A percentile compares a stretch with the other conserved stretches of the same genome.
Conservation (phyloP, 2,329 filamentous ascomycete species). For the Leptographium wingfieldii region DNA sequence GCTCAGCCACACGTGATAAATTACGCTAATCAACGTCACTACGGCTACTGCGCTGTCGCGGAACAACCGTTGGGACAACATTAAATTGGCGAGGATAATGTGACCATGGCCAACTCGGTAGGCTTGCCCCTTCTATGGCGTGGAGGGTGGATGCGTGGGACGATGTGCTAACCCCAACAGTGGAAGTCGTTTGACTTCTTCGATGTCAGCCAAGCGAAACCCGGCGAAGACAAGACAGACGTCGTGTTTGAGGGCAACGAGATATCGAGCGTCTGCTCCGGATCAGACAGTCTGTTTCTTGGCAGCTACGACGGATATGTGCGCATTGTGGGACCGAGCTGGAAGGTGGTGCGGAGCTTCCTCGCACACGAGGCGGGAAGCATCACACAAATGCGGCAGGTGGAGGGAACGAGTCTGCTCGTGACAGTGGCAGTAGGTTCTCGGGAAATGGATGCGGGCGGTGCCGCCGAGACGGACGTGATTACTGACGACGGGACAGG, state of each 20-base stretch:
- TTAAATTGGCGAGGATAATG: constrained; percentile 10
- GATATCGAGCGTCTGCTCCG: constrained; percentile 72
- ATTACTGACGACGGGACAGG: constrained; percentile 33
- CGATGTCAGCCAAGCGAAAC: constrained; percentile 75
- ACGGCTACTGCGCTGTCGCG: not conserved
- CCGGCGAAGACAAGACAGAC: constrained; percentile 66
- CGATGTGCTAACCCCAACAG: constrained; percentile 30
- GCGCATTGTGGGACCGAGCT: constrained; percentile 73
- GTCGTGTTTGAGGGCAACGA: constrained; percentile 72
- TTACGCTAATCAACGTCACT: not conserved
- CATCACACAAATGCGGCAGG: constrained; percentile 85
- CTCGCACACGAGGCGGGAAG: constrained; percentile 68
- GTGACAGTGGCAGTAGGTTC: constrained; percentile 58
- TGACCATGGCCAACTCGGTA: constrained; percentile 22
- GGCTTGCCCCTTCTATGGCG: not conserved
- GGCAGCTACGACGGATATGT: constrained; percentile 77
- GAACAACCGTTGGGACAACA: not conserved
- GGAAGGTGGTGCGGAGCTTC: constrained; percentile 80
- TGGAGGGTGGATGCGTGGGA: too few species aligned
- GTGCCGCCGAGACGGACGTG: too few species aligned
- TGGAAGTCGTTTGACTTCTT: constrained; percentile 99
- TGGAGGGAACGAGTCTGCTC: constrained; percentile 74
- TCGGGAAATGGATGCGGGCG: too few species aligned
- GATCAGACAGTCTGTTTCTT: constrained; percentile 80
- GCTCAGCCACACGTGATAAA: not conserved